Conservation (phyloP, 2,329 filamentous ascomycete genomes). For the Claviceps arundinis region DNA sequence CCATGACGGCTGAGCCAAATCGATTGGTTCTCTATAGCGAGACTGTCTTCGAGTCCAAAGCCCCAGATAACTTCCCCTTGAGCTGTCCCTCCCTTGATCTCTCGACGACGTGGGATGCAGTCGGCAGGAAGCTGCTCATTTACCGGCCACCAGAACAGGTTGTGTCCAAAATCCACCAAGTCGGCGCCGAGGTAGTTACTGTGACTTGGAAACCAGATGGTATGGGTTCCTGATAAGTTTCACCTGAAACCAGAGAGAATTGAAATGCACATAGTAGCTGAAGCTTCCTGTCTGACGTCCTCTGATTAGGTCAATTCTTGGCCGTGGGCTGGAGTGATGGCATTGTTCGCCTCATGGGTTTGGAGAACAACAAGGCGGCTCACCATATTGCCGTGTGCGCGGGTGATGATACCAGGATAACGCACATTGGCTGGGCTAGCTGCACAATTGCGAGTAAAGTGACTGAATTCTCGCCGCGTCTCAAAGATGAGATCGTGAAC, state of each 20-base stretch:
- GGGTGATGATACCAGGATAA: slow-evolving; percentile 28
- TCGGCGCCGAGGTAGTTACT: slow-evolving; percentile 29
- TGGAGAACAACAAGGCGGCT: slow-evolving; percentile 70
- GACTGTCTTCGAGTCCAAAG: slow-evolving; percentile 41
- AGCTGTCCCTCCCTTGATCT: slow-evolving; percentile 82
- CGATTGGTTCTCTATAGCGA: slow-evolving; percentile 39
- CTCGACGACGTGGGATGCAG: slow-evolving; percentile 54
- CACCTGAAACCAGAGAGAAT: neutral
- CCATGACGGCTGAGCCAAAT: slow-evolving; percentile 15
- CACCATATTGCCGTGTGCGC: slow-evolving; percentile 51
- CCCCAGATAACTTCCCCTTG: slow-evolving; percentile 46
- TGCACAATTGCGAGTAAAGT: slow-evolving; percentile 25
- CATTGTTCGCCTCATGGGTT: slow-evolving; percentile 58
- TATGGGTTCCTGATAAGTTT: slow-evolving; percentile 19
- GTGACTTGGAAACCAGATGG: slow-evolving; percentile 57
- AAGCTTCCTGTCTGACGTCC: neutral
- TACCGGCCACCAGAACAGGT: slow-evolving; percentile 66
- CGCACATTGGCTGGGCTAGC: slow-evolving; percentile 40
- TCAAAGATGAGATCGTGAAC: slow-evolving; percentile 7
- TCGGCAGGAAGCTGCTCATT: slow-evolving; percentile 56
- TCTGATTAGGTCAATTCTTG: slow-evolving; percentile 52
- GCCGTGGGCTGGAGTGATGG: slow-evolving; percentile 78
- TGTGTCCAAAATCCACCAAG: slow-evolving; percentile 39
- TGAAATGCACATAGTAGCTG: neutral
- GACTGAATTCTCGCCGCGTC: slow-evolving; percentile 1